These are phyloP conservation scores for Gracilaria gracilis DNA, from an alignment of 23 red algal species.

Conservation along the genomic window DNA sequence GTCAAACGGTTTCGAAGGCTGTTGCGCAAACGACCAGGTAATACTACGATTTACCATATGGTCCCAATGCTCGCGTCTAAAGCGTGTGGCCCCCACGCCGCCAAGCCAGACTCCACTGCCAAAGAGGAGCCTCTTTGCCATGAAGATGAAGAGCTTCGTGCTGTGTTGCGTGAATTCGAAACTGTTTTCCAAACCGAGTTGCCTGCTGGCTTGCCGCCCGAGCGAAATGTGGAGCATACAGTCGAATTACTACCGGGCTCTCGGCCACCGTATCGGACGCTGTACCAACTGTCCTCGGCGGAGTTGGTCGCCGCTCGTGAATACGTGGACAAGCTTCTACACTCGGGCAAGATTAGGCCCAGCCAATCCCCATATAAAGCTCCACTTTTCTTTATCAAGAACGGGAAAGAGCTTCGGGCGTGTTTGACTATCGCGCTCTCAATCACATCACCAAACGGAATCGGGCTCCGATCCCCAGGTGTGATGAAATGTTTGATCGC, in stretches of 20 bases:
- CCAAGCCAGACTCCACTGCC: neutral
- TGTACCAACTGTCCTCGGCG: neutral
- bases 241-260: too few relatives aligned
- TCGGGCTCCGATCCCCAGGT: neutral
- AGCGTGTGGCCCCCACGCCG: neutral
- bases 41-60: neutral
- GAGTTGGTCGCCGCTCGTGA: conserved; percentile 5
- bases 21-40: neutral
- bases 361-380: conserved; percentile 7
- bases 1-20: neutral
- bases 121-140: neutral
- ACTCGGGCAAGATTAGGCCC: neutral
- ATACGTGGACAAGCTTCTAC: conserved; percentile 7
- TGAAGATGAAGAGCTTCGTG: neutral
- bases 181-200: conserved; percentile 34
- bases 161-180: neutral
- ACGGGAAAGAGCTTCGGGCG: neutral
- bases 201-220: conserved; percentile 2
- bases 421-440: conserved; percentile 15
- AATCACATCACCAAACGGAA: conserved; percentile 3
- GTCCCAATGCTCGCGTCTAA: neutral
- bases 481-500: conserved; percentile 22
- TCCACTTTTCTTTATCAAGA: neutral
- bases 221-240: neutral
- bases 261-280: neutral